Percentiles rank a stretch among this genome's conserved stretches.
Evolutionary conservation across 1,284 basidiomycete species (phyloP).

Genomic region (Heterobasidion parviporum): DNA sequence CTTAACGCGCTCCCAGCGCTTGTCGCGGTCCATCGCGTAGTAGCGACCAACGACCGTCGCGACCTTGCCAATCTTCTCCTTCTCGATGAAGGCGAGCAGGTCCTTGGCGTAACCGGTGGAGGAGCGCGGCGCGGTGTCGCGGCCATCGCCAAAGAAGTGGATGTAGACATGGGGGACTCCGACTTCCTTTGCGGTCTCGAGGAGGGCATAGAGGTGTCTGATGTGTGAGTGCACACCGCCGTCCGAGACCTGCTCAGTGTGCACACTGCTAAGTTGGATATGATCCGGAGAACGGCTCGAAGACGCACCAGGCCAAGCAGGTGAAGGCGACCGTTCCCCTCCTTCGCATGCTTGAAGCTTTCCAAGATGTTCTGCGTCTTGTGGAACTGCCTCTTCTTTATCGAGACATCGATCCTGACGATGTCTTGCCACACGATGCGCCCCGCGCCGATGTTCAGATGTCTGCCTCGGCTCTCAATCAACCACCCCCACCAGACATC

Average conservation of each 20-base stretch:
- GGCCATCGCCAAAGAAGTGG: conserved; percentile 87
- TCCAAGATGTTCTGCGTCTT: conserved; percentile 67
- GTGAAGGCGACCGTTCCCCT: conserved; percentile 75
- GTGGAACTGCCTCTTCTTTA: conserved; percentile 83
- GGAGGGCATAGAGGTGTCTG: conserved; percentile 75
- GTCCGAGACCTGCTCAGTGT: conserved; percentile 60
- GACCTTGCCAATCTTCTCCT: conserved; percentile 66
- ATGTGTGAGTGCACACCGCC: conserved; percentile 95
- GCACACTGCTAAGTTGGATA: neutral
- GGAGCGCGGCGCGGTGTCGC: conserved; percentile 83
- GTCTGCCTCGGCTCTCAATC: conserved; percentile 35
- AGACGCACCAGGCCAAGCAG: conserved; percentile 70
- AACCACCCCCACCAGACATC: conserved; percentile 2
- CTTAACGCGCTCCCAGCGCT: conserved; percentile 89
- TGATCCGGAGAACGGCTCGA: conserved; percentile 1
- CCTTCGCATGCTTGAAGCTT: conserved; percentile 70
- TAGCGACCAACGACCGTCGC: conserved; percentile 83
- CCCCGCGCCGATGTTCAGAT: conserved; percentile 88
- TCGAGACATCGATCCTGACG: conserved; percentile 83
- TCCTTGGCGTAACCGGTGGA: conserved; percentile 68
- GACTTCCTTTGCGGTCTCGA: conserved; percentile 80
- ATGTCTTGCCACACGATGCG: conserved; percentile 94
- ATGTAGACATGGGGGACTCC: conserved; percentile 80
- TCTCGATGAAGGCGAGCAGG: conserved; percentile 69
- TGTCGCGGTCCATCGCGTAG: conserved; percentile 95